phyloP scores from a whole-genome alignment of 2,329 filamentous ascomycete species.

The Monilinia aucupariae region DNA sequence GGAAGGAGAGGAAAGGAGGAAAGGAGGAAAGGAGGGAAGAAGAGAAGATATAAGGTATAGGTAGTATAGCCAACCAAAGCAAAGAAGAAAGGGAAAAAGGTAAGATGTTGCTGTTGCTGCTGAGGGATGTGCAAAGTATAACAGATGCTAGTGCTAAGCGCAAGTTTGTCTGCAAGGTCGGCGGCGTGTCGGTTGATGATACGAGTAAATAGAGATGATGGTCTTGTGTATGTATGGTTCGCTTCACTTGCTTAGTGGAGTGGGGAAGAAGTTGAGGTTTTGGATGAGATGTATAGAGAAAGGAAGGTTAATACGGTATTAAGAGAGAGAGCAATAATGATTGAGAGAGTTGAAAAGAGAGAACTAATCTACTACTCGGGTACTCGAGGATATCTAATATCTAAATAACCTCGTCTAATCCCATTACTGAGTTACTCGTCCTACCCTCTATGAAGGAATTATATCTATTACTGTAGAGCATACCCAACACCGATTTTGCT shows the following conservation, averaged over 20 bases:
- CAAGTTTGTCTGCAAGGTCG: slow-evolving; percentile 18
- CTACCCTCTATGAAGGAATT: too few relatives aligned
- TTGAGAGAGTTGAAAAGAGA: not conserved
- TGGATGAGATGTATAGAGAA: not conserved
- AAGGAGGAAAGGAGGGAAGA: not conserved
- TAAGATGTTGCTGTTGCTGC: too few relatives aligned
- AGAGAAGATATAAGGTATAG: too few relatives aligned
- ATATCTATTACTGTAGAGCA: too few relatives aligned
- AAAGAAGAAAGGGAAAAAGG: slow-evolving; percentile 8
- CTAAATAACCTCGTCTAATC: too few relatives aligned
- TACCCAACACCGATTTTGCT: not conserved
- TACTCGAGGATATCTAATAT: too few relatives aligned
- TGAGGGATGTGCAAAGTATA: too few relatives aligned
- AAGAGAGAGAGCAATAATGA: not conserved
- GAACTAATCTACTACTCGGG: too few relatives aligned
- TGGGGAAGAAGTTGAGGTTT: not conserved
- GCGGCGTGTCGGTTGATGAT: slow-evolving; percentile 13
- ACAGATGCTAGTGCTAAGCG: not conserved
- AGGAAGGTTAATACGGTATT: not conserved
- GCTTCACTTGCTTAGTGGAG: slow-evolving; percentile 1
- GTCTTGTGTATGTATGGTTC: not conserved
- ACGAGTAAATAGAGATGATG: not conserved
- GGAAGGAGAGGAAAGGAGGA: slow-evolving; percentile 2
- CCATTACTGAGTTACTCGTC: too few relatives aligned
- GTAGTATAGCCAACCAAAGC: too few relatives aligned